phyloP scores from a whole-genome alignment of 345 rosid species.

The Erucastrum elatum region DNA sequence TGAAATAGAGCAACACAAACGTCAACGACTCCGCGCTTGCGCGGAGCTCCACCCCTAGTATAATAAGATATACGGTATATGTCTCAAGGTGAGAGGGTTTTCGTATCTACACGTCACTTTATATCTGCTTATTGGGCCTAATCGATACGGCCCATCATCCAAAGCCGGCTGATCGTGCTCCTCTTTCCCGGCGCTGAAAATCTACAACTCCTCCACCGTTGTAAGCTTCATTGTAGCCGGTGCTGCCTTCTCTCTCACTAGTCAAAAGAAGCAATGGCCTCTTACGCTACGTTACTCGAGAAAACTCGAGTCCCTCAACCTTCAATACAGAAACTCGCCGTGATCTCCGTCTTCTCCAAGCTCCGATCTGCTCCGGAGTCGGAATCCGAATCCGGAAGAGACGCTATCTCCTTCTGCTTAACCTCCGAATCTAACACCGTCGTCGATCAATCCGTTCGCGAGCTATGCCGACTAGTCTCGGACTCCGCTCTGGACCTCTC shows the following conservation, averaged over 20 bases:
- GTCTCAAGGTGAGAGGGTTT: background rate
- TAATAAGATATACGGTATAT: background rate
- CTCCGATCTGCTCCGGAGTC: slow-evolving; percentile 63
- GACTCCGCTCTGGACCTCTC: slow-evolving; percentile 58
- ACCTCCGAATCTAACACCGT: slow-evolving; percentile 62
- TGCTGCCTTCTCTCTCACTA: slow-evolving; percentile 1
- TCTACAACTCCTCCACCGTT: background rate
- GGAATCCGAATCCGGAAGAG: slow-evolving; percentile 62
- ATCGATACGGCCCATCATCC: background rate
- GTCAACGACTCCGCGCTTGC: too few relatives aligned
- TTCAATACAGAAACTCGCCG: slow-evolving; percentile 75
- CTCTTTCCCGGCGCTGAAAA: slow-evolving; percentile 1
- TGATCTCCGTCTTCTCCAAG: slow-evolving; percentile 75
- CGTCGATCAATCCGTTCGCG: slow-evolving; percentile 87
- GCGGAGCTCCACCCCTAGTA: too few relatives aligned
- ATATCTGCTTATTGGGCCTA: slow-evolving; percentile 16
- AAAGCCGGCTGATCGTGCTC: background rate
- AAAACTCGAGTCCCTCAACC: slow-evolving; percentile 79
- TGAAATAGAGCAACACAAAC: too few relatives aligned
- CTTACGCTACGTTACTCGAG: slow-evolving; percentile 64
- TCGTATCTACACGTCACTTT: background rate
- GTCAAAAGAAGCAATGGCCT: slow-evolving; percentile 46
- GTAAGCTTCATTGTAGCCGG: slow-evolving; percentile 1
- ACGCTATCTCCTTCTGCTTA: slow-evolving; percentile 71
- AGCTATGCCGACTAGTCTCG: slow-evolving; percentile 74